Evolutionary conservation across 345 rosid species (phyloP).

Genomic region (Eucalyptus virginea): DNA sequence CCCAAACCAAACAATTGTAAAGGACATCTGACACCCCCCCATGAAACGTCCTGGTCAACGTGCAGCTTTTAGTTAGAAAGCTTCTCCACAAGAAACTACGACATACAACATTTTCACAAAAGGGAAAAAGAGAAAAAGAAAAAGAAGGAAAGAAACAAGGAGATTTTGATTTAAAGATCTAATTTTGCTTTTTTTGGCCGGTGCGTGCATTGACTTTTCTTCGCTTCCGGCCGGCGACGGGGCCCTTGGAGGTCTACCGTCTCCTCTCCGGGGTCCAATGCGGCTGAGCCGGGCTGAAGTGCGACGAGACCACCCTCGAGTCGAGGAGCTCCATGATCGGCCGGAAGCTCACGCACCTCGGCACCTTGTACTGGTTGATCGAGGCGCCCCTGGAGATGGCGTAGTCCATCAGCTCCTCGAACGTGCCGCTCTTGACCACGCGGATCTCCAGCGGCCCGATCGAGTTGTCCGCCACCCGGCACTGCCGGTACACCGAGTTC

Average conservation of each 20-base stretch:
- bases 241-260: not conserved
- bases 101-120: not conserved
- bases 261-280: slow-evolving; percentile 77
- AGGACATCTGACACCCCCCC: slow-evolving; percentile 3
- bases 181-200: not conserved
- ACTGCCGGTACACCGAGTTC: slow-evolving; percentile 85
- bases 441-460: slow-evolving; percentile 82
- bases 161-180: not conserved
- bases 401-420: slow-evolving; percentile 95
- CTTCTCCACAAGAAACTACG: not conserved
- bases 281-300: slow-evolving; percentile 69
- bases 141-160: not conserved
- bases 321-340: slow-evolving; percentile 88
- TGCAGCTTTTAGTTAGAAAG: not conserved
- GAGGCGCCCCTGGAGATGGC: slow-evolving; percentile 95
- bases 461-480: slow-evolving; percentile 75
- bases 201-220: slow-evolving; percentile 2
- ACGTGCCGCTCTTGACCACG: slow-evolving; percentile 78
- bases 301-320: slow-evolving; percentile 56
- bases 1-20: not conserved
- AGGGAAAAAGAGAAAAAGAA: not conserved
- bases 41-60: slow-evolving; percentile 20
- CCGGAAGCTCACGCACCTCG: slow-evolving; percentile 82
- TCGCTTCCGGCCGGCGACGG: not conserved
- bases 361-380: slow-evolving; percentile 92